Evolutionary conservation across 2,329 filamentous ascomycete species (phyloP).

Genomic region (Claviceps africana): DNA sequence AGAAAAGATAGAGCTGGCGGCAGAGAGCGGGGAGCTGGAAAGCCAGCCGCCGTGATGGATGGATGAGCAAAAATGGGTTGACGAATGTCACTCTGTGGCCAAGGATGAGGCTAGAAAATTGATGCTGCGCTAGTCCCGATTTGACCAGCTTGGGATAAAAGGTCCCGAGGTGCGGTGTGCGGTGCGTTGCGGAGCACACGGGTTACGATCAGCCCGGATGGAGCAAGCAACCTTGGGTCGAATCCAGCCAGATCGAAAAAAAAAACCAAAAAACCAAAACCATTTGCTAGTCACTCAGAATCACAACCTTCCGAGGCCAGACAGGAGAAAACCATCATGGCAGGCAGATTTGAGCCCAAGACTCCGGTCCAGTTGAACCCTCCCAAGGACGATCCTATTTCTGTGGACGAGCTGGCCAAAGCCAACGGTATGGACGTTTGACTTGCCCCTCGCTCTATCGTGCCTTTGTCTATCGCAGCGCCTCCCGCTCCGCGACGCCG

Average conservation of each 20-base stretch:
- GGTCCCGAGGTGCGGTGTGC: constrained; percentile 5
- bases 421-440: constrained; percentile 58
- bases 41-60: neutral
- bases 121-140: constrained; percentile 5
- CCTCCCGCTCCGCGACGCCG: neutral
- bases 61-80: neutral
- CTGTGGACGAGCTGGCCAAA: constrained; percentile 62
- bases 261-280: no score
- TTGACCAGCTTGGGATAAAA: constrained; percentile 7
- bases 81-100: neutral
- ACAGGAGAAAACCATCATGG: constrained; percentile 25
- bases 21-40: neutral
- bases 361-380: constrained; percentile 59
- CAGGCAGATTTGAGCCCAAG: constrained; percentile 66
- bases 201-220: neutral
- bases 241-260: neutral
- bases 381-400: constrained; percentile 79
- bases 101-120: neutral
- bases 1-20: no score
- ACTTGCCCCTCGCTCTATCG: neutral
- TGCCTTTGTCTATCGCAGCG: neutral
- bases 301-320: neutral
- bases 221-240: neutral
- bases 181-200: no score
- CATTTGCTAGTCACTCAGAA: neutral